A percentile compares a stretch with the other conserved stretches of the same genome.
These are phyloP conservation scores for Penicillium aurantiogriseum DNA, from an alignment of 2,329 filamentous ascomycete species.

Conservation along the genomic window DNA sequence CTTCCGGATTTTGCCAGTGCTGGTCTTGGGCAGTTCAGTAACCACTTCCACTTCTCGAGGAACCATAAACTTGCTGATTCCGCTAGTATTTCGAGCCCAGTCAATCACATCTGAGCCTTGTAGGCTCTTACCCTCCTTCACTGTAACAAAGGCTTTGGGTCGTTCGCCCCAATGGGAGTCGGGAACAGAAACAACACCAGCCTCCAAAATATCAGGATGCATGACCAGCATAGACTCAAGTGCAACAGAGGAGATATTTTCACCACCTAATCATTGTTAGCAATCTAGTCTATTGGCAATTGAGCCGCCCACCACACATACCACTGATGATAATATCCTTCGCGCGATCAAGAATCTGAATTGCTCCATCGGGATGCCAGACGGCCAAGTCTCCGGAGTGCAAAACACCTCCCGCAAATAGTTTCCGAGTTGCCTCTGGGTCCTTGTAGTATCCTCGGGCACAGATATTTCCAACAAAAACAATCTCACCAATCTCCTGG, in stretches of 20 bases:
- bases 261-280: conserved; percentile 62
- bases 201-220: conserved; percentile 87
- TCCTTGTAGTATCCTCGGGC: conserved; percentile 92
- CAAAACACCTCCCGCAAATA: conserved; percentile 81
- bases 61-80: conserved; percentile 89
- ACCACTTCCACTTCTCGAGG: conserved; percentile 73
- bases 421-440: conserved; percentile 74
- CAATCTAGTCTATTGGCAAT: neutral
- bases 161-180: conserved; percentile 93
- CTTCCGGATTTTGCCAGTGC: conserved; percentile 95
- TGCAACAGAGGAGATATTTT: conserved; percentile 94
- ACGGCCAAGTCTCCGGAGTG: conserved; percentile 93
- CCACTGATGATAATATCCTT: conserved; percentile 99
- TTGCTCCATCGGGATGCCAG: conserved; percentile 84
- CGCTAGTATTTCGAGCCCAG: conserved; percentile 79
- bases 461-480: conserved; percentile 90
- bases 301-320: conserved; percentile 42
- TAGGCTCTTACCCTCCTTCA: conserved; percentile 64
- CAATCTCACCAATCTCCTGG: conserved; percentile 76
- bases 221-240: conserved; percentile 85
- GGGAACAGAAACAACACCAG: conserved; percentile 80
- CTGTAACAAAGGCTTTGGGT: conserved; percentile 90
- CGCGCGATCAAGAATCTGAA: conserved; percentile 87
- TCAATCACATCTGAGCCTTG: conserved; percentile 69
- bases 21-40: conserved; percentile 89